phyloP scores from a whole-genome alignment of 352 stramenopile species.

The Globisporangium heterothallicum region DNA sequence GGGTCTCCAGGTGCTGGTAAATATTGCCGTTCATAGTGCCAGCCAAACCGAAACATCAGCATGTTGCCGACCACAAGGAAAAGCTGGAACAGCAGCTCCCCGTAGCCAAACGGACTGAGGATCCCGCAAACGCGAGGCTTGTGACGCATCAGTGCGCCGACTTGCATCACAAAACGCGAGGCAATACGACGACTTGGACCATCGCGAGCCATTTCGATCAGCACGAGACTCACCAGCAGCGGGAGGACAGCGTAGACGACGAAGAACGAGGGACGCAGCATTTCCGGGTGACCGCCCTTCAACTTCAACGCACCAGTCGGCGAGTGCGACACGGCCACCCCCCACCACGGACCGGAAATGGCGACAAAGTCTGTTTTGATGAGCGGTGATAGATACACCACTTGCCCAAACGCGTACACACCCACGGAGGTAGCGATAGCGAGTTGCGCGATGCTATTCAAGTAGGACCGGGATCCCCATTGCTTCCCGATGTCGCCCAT shows the following conservation, averaged over 20 bases:
- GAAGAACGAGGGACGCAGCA: constrained; percentile 51
- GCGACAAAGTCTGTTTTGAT: constrained; percentile 26
- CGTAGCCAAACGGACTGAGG: constrained; percentile 35
- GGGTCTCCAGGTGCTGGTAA: constrained; percentile 17
- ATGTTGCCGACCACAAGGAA: constrained; percentile 45
- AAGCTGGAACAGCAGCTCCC: constrained; percentile 57
- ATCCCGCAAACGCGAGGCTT: constrained; percentile 24
- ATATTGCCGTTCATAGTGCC: constrained; percentile 30
- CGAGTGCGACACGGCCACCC: constrained; percentile 12
- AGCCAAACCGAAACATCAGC: constrained; percentile 45
- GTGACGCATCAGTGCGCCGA: constrained; percentile 39
- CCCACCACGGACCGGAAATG: constrained; percentile 24
- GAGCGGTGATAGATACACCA: constrained; percentile 33
- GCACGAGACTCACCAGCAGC: constrained; percentile 31
- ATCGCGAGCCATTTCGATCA: constrained; percentile 36
- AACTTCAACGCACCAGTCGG: constrained; percentile 14
- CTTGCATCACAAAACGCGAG: constrained; percentile 19
- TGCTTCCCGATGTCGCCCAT: no score
- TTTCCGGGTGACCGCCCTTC: constrained; percentile 39
- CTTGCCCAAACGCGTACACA: constrained; percentile 34
- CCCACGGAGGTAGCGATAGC: constrained; percentile 30
- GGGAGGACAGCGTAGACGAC: constrained; percentile 42
- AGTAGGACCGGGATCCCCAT: constrained; percentile 6
- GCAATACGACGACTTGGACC: constrained; percentile 11
- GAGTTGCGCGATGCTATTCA: constrained; percentile 18